These are phyloP conservation scores for Pseudognaphalium luteoalbum DNA, from an alignment of 129 eudicot species.

Conservation along the genomic window DNA sequence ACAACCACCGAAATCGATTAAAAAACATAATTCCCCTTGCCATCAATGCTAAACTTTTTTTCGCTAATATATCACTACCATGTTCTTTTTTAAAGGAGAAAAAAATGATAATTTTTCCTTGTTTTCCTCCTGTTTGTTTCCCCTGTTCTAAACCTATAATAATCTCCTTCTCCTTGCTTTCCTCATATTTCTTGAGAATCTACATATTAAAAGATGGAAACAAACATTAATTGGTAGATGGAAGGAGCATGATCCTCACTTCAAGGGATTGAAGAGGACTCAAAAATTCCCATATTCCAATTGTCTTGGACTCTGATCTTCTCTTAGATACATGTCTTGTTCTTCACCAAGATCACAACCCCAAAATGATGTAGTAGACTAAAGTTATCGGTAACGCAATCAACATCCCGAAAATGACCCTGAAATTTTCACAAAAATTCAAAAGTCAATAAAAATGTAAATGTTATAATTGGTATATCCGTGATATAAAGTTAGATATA, in stretches of 20 bases:
- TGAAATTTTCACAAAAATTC: slow-evolving; percentile 22
- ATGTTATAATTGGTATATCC: background rate
- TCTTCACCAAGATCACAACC: slow-evolving; percentile 43
- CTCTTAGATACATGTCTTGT: slow-evolving; percentile 18
- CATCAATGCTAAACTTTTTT: slow-evolving; percentile 28
- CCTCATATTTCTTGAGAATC: slow-evolving; percentile 24
- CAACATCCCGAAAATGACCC: slow-evolving; percentile 98
- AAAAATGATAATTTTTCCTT: slow-evolving; percentile 7
- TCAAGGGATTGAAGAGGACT: slow-evolving; percentile 25
- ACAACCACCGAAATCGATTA: slow-evolving; percentile 26
- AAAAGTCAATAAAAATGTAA: background rate
- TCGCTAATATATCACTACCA: slow-evolving; percentile 31
- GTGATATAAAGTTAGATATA: slow-evolving; percentile 1
- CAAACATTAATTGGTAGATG: slow-evolving; percentile 32
- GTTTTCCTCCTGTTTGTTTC: slow-evolving; percentile 29
- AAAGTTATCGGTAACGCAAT: slow-evolving; percentile 89
- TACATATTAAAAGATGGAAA: slow-evolving; percentile 27
- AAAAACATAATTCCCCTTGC: slow-evolving; percentile 18
- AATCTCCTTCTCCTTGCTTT: slow-evolving; percentile 18
- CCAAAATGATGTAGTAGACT: slow-evolving; percentile 84
- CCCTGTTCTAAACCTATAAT: slow-evolving; percentile 9
- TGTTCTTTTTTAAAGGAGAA: slow-evolving; percentile 5
- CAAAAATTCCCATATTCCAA: slow-evolving; percentile 42
- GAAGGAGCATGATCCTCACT: slow-evolving; percentile 38
- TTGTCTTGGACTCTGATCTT: slow-evolving; percentile 26